Evolutionary conservation across 768 basidiomycete genomes (phyloP), one percentile per base, ranked within the genome.

Genomic region (Zangia roseola): DNA sequence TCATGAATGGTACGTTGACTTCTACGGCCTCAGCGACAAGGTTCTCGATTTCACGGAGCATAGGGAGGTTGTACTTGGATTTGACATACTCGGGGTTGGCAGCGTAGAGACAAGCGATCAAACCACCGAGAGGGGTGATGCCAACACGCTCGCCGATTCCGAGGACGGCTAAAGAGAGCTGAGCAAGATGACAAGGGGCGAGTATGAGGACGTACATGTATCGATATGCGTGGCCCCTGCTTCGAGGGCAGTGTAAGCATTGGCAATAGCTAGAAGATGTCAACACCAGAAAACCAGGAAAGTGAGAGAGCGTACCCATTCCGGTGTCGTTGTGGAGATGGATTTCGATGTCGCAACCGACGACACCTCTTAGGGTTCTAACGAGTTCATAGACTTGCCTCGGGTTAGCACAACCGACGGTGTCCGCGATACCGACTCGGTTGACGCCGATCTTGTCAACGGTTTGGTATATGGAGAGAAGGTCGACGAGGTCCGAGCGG

Each of bases 381-480:
- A 98, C 94, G 58, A 99, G 86, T 44, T 99, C 97, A 70, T 99
- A 99, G 5, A 98, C 97, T 68, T 99, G 97, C 60, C 97, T 77
- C 3, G 97, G 94, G 75, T 98, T 97, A 50, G 97, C 97, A 65
- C 97, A 99, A 20, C 97, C 97, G 55, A 99, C 97, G 12, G 97
- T 99, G 69, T 99, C 97, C 23, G 97, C 97, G 57, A 99, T 94
- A 66, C 97, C 97, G 55, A 99, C 97, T 54, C 97, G 84, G 77
- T 98, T 92, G 38, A 99, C 94, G 46, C 95, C 95, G 63, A 99
- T 93, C 79, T 97, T 97, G 76, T 99, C 97, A 41, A 99, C 97
- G 40, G 95, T 94, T 71, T 95, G 93, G 79, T 99, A 98, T 74
- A 99, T 97, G 19, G 92, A 94, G 36, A 99, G 79, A 38, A 99